Percentiles rank a stretch among this genome's conserved stretches.
Conservation (phyloP, 2,329 filamentous ascomycete species). For the Sporothrix euskadiensis region DNA sequence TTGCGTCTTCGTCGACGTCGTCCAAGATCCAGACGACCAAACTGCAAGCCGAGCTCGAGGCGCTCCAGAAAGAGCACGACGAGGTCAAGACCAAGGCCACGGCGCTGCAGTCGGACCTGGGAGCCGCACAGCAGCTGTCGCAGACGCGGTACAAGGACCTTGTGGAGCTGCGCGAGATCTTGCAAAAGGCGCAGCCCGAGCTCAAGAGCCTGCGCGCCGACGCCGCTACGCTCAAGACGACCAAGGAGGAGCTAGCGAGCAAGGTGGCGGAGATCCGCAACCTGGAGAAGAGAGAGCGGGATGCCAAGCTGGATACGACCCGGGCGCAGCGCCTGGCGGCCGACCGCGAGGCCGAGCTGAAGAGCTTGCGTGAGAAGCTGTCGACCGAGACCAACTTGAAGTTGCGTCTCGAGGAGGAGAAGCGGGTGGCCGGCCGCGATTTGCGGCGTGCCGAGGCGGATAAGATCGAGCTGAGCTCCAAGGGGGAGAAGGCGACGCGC, state of each 20-base stretch:
- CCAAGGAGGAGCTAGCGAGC: slow-evolving; percentile 70
- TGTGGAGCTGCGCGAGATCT: slow-evolving; percentile 72
- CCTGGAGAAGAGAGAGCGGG: slow-evolving; percentile 81
- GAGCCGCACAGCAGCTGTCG: slow-evolving; percentile 81
- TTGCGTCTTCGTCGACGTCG: slow-evolving; percentile 45
- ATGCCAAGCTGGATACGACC: slow-evolving; percentile 72
- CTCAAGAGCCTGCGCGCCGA: slow-evolving; percentile 77
- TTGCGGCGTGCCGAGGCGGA: slow-evolving; percentile 75
- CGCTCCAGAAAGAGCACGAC: slow-evolving; percentile 58
- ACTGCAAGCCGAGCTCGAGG: slow-evolving; percentile 62
- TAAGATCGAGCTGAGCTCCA: slow-evolving; percentile 73
- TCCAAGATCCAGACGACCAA: slow-evolving; percentile 51
- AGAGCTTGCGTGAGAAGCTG: slow-evolving; percentile 74
- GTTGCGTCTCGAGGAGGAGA: slow-evolving; percentile 75
- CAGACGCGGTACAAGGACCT: slow-evolving; percentile 87
- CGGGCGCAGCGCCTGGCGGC: slow-evolving; percentile 67
- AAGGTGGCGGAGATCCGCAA: slow-evolving; percentile 64
- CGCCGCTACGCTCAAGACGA: slow-evolving; percentile 68
- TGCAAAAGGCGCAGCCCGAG: slow-evolving; percentile 86
- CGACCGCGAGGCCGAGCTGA: slow-evolving; percentile 77
- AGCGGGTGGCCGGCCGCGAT: slow-evolving; percentile 72
- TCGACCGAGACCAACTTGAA: slow-evolving; percentile 71
- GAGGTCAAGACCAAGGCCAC: slow-evolving; percentile 69
- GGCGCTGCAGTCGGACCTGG: slow-evolving; percentile 77
- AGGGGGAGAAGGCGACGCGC: slow-evolving; percentile 67